Evolutionary conservation across 164 flowering plant species (phyloP).

Genomic region (Tetrastigma voinierianum): DNA sequence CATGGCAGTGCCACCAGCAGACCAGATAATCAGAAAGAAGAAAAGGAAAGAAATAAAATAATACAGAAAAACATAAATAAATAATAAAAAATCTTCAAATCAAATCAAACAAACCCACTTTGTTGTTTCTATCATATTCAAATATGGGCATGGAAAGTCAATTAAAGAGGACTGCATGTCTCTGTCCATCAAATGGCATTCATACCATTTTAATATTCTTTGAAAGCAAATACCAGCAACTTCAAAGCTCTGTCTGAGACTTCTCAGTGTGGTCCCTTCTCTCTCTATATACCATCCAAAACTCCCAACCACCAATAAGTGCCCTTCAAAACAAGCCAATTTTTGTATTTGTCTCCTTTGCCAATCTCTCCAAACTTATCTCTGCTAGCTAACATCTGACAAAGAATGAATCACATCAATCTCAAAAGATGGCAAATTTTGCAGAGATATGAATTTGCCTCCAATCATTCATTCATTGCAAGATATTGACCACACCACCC

Average conservation of each 20-base stretch:
- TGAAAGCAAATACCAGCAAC: slow-evolving; percentile 20
- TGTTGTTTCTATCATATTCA: background rate
- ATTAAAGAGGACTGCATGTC: slow-evolving; percentile 12
- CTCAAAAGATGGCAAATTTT: background rate
- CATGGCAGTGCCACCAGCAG: no score
- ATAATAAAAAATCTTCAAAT: no score
- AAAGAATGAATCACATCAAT: slow-evolving; percentile 17
- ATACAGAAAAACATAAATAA: no score
- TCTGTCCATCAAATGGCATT: slow-evolving; percentile 26
- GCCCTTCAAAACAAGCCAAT: slow-evolving; percentile 14
- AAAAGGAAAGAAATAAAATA: no score
- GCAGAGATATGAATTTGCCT: background rate
- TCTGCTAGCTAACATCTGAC: slow-evolving; percentile 10
- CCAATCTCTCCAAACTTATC: slow-evolving; percentile 11
- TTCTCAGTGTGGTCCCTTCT: slow-evolving; percentile 18
- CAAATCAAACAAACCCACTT: no score
- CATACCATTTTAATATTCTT: slow-evolving; percentile 11
- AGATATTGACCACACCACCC: background rate
- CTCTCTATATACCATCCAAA: slow-evolving; percentile 15
- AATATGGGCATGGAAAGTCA: slow-evolving; percentile 3
- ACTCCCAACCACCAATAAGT: slow-evolving; percentile 11
- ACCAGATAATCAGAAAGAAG: no score
- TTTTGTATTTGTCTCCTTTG: slow-evolving; percentile 11
- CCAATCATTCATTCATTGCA: slow-evolving; percentile 12
- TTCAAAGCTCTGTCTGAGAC: background rate